Base-by-base conservation (phyloP, 352 stramenopile species). In the Phytophthora megakarya region DNA sequence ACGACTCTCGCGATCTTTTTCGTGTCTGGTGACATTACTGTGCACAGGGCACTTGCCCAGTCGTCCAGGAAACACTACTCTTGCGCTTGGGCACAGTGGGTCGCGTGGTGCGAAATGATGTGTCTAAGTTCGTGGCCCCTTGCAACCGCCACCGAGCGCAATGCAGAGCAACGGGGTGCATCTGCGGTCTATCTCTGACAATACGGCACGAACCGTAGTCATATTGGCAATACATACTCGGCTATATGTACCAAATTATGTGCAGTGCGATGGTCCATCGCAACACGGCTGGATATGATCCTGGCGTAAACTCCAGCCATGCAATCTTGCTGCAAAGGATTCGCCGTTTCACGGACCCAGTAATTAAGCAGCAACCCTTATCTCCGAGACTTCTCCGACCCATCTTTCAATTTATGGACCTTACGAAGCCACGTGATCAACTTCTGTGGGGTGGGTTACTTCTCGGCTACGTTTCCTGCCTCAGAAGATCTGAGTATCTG, bases 161-260 rank as follows among this genome's bases (percentile, higher is more conserved):
- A 61, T 32, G 42, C 54, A 7, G 38, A 65, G 21, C 62, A 65
- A 12, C 63, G 66, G 1, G 55, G 55, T 1, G 48, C 63, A 1
- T 71, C 45, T 40, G 55, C 33, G 1, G 48, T 66, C 0, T 61
- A 66, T 16, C 13, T 71, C 6, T 71, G 42, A 42, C 22, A 66
- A 13, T 71, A 59, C n/a, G 43, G 48, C 0, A 71, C 66, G 63
- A 66, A 66, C n/a, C 19, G 43, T 0, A 25, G 18, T 1, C 39
- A 23, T 5, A 16, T 35, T 16, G 63, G 63, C 1, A 66, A 66
- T 28, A 57, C 48, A 6, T 66, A 71, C 28, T 66, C 48, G 5
- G 60, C 51, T 5, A 69, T 69, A 5, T 63, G 51, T 19, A 21
- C 43, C n/a, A 67, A 64, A 45, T 13, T 62, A 5, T 70, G 63